phyloP scores from a whole-genome alignment of 352 stramenopile species.

The Elongisporangium prolatum region DNA sequence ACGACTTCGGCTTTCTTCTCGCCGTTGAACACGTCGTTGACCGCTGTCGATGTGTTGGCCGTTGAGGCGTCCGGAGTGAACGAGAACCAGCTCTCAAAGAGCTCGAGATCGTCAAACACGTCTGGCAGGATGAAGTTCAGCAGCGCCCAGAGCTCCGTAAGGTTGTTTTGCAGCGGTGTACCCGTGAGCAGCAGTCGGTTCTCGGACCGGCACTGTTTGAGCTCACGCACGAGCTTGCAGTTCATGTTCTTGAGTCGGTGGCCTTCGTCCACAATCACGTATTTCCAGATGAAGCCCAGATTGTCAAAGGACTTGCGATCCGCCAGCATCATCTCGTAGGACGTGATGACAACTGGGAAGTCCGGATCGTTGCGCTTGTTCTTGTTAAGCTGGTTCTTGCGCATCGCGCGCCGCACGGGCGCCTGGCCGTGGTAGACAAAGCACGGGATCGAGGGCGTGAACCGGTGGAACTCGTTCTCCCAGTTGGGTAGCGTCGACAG shows the following conservation, averaged over 20 bases:
- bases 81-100: constrained; percentile 98
- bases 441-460: constrained; percentile 88
- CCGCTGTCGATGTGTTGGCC: constrained; percentile 67
- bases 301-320: constrained; percentile 56
- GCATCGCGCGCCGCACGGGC: constrained; percentile 38
- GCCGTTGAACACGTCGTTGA: constrained; percentile 87
- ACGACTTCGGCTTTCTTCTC: constrained; percentile 93
- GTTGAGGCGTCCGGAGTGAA: constrained; percentile 90
- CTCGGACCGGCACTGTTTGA: constrained; percentile 91
- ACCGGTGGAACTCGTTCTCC: constrained; percentile 88
- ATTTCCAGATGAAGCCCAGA: constrained; percentile 86
- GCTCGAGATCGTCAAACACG: constrained; percentile 97
- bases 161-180: constrained; percentile 97
- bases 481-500: constrained; percentile 98
- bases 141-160: constrained; percentile 98
- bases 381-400: constrained; percentile 40
- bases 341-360: constrained; percentile 86
- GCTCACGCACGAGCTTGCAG: constrained; percentile 91
- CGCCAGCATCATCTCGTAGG: constrained; percentile 84
- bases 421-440: constrained; percentile 97
- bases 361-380: constrained; percentile 50
- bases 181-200: constrained; percentile 95
- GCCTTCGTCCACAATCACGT: constrained; percentile 97
- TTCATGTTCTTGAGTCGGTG: constrained; percentile 98
- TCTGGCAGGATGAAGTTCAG: constrained; percentile 97